A percentile compares a stretch with the other conserved stretches of the same genome.
Conservation (phyloP, 768 basidiomycete genomes). For the Tricholoma saponaceum region DNA sequence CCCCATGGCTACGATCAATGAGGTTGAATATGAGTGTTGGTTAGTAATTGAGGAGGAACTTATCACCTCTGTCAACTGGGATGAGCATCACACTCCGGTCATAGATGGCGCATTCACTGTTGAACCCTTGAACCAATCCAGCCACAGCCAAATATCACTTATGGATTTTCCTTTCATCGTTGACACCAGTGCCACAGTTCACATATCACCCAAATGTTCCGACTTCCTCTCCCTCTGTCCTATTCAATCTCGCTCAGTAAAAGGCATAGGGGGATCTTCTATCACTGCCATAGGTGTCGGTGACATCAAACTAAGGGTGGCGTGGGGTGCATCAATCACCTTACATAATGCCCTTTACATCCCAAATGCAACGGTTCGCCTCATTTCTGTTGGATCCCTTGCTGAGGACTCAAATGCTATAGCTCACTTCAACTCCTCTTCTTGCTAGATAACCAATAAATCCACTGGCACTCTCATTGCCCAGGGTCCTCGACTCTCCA, state of each 20-base stretch:
- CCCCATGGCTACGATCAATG: background rate
- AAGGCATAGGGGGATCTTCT: constrained; percentile 20
- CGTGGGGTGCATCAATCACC: constrained; percentile 5
- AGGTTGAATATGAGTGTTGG: constrained; percentile 5
- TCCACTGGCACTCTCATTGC: background rate
- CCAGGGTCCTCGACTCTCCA: background rate
- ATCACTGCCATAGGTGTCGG: constrained; percentile 22
- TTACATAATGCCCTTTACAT: constrained; percentile 15
- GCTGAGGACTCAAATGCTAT: background rate
- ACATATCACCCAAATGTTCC: constrained; percentile 16
- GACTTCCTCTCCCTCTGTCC: constrained; percentile 22
- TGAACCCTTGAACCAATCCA: background rate
- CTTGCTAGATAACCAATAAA: background rate
- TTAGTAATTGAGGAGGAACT: constrained; percentile 5
- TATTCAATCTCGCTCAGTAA: constrained; percentile 16
- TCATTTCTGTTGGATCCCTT: constrained; percentile 18
- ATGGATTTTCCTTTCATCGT: constrained; percentile 15
- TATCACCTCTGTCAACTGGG: background rate
- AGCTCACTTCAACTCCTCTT: background rate
- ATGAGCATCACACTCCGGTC: background rate
- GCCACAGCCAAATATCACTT: background rate
- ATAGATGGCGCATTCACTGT: no score
- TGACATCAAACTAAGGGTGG: constrained; percentile 15
- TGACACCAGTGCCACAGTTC: constrained; percentile 12
- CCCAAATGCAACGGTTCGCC: constrained; percentile 14